Evolutionary conservation across 768 basidiomycete genomes (phyloP), one percentile per base, ranked within the genome.

Genomic region (Leccinum arenicola): DNA sequence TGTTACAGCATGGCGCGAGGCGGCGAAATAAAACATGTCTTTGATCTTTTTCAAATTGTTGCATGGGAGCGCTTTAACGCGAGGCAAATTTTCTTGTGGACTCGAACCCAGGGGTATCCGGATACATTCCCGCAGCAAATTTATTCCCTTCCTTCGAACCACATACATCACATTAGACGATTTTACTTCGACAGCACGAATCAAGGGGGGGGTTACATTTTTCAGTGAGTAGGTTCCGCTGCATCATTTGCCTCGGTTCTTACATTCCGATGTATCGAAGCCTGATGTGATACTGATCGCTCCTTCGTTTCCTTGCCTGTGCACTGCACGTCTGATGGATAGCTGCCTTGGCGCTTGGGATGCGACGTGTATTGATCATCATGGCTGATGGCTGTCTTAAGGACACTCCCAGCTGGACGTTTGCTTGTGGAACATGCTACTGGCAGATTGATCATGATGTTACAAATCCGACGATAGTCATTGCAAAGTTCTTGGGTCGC

Each of bases 21-120:
- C 52, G 56, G 63, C 69, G 63, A 61, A 61, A 64, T 68, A 60
- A 31, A 59, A 52, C n/a, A 31, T 57, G 57, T 49, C 33, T 40
- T 52, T 53, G 29, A 19, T 27, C 14, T 50, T 53, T 43, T 45
- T 45, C 19, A 45, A 45, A 58, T 58, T 50, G 19, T 50, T 52
- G 48, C 50, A 45, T 59, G 59, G 47, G 9, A 27, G 29, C 27
- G 23, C 45, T 27, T 23, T 51, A 19, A 31, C 23, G 15, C 7
- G 29, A 48, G 36, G 48, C 38, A 48, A 1, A n/a, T 25, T 31
- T 3, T 52, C 48, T 57, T 57, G 21, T 52, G 29, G 43, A 23
- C 49, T 45, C 38, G 43, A 48, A 59, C 11, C 8, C 17, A 48
- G 12, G 6, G 33, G 2, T 21, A 9, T 6, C 7, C n/a, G 12